Conservation (phyloP, 108 stramenopile species). For the Cylindrotheca closterium region DNA sequence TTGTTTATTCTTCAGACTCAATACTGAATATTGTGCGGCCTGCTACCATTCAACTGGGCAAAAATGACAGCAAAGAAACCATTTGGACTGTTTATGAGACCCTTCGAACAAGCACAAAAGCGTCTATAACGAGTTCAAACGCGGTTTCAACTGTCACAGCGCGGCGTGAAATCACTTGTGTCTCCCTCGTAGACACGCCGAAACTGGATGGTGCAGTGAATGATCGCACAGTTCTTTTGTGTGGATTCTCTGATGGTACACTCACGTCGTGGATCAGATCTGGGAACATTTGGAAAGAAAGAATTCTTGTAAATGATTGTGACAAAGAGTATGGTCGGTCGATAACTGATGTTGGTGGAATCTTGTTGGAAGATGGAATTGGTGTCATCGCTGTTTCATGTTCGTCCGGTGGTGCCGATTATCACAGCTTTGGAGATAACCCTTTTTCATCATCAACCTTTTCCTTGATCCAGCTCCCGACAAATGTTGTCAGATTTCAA, state of each 20-base stretch:
- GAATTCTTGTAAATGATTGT: conserved; percentile 10
- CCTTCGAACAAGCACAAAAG: conserved; percentile 31
- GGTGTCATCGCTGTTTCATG: conserved; percentile 12
- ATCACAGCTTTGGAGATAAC: conserved; percentile 8
- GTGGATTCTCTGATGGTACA: conserved; percentile 81
- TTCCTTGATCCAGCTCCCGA: conserved; percentile 16
- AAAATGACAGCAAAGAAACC: conserved; percentile 12
- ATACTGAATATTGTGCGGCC: conserved; percentile 38
- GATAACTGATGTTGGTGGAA: conserved; percentile 43
- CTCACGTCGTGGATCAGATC: conserved; percentile 51
- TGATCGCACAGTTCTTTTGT: conserved; percentile 18
- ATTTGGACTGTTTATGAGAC: conserved; percentile 53
- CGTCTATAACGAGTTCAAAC: conserved; percentile 15
- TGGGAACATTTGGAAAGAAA: conserved; percentile 14
- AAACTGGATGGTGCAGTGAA: conserved; percentile 4
- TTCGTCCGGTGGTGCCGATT: conserved; percentile 39
- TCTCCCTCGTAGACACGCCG: conserved; percentile 16
- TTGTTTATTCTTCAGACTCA: conserved; percentile 49
- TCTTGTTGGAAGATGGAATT: conserved; percentile 2
- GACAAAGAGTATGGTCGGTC: conserved; percentile 21
- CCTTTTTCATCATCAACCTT: background rate
- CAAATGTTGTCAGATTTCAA: conserved; percentile 45
- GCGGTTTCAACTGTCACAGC: conserved; percentile 26
- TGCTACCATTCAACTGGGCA: background rate
- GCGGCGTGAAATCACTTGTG: conserved; percentile 32